phyloP scores from a whole-genome alignment of 768 basidiomycete species.

The Amanita pallidorosea region DNA sequence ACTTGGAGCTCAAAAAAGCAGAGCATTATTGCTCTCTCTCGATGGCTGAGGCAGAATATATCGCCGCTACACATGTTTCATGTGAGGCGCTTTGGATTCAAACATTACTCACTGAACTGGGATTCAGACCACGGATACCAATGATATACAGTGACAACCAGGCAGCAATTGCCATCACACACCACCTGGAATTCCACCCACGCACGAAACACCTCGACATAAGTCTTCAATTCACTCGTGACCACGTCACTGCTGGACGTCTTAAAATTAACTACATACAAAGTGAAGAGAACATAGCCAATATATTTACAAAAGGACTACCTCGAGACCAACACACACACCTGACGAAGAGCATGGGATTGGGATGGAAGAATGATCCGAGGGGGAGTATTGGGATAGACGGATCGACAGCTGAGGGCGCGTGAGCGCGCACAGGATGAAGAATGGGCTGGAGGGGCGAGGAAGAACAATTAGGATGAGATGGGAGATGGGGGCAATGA shows the following conservation, averaged over 20 bases:
- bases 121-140: neutral
- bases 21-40: conserved; percentile 15
- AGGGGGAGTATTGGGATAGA: conserved; percentile 5
- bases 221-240: conserved; percentile 9
- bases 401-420: neutral
- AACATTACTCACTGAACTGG: conserved; percentile 9
- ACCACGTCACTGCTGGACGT: conserved; percentile 4
- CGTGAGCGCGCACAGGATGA: neutral
- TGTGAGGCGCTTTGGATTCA: conserved; percentile 15
- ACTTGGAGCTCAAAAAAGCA: conserved; percentile 25
- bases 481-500: no score
- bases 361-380: conserved; percentile 2
- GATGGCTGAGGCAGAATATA: conserved; percentile 21
- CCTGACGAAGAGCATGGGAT: conserved; percentile 1
- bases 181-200: conserved; percentile 12
- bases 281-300: conserved; percentile 8
- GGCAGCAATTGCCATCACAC: conserved; percentile 11
- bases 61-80: conserved; percentile 21
- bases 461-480: no score
- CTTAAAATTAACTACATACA: neutral
- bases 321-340: conserved; percentile 1
- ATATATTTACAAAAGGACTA: conserved; percentile 12
- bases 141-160: conserved; percentile 11
- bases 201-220: conserved; percentile 15
- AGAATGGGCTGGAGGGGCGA: no score